A percentile compares a stretch with the other conserved stretches of the same genome.
phyloP scores from a whole-genome alignment of 371 early-diverging fungal genomes.

The Cokeromyces recurvatus region DNA sequence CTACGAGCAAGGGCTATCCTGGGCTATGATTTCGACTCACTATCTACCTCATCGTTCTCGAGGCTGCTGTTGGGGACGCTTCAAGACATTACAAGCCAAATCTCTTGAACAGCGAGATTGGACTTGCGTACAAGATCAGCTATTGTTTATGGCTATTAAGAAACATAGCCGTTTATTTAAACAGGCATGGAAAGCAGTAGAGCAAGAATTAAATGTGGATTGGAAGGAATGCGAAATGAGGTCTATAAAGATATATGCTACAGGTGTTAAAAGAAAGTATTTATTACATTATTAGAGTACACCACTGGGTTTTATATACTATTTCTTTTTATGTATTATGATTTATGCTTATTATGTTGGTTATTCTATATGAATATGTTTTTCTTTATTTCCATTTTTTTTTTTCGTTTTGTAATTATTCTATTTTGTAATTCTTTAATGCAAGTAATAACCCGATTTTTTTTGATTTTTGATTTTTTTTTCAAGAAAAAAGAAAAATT shows the following conservation, averaged over 20 bases:
- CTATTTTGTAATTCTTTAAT: too few relatives aligned
- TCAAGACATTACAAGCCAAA: slow-evolving; percentile 26
- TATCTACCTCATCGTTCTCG: slow-evolving; percentile 24
- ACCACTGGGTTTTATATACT: too few relatives aligned
- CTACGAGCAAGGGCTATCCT: slow-evolving; percentile 22
- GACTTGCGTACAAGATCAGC: slow-evolving; percentile 26
- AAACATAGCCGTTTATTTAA: slow-evolving; percentile 32
- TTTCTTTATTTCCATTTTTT: too few relatives aligned
- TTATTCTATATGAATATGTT: too few relatives aligned
- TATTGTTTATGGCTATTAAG: slow-evolving; percentile 25
- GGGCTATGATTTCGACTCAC: slow-evolving; percentile 23
- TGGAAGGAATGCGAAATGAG: slow-evolving; percentile 36
- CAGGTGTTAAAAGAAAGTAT: too few relatives aligned
- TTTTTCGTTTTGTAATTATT: too few relatives aligned
- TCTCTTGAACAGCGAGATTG: slow-evolving; percentile 27
- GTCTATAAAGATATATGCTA: slow-evolving; percentile 4
- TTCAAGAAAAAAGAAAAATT: too few relatives aligned
- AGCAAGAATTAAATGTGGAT: slow-evolving; percentile 25
- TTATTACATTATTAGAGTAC: too few relatives aligned
- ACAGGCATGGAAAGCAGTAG: slow-evolving; percentile 39
- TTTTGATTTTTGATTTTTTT: too few relatives aligned
- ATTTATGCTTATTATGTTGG: too few relatives aligned
- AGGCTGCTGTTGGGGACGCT: slow-evolving; percentile 28
- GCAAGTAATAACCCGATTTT: too few relatives aligned
- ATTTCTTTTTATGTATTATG: too few relatives aligned